Conservation (phyloP, 1,139 yeast genomes). For the Geotrichum carabidarum region DNA sequence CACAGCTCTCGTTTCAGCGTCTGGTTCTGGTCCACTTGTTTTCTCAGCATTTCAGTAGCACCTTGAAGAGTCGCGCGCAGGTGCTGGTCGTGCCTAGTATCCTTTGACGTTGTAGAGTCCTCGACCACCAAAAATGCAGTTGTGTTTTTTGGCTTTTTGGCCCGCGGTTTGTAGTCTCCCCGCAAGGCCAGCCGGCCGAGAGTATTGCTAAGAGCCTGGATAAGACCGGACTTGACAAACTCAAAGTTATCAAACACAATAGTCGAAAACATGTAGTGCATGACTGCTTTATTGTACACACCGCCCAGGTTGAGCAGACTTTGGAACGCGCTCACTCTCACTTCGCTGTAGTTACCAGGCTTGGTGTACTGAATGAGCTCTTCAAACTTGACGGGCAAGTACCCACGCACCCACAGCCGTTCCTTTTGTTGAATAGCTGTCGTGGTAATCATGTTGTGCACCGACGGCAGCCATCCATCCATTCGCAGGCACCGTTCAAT, state of each 20-base stretch:
- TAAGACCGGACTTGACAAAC: slow-evolving; percentile 48
- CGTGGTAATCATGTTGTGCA: slow-evolving; percentile 53
- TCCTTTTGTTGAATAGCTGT: slow-evolving; percentile 58
- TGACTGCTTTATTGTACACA: slow-evolving; percentile 54
- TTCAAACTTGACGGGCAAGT: slow-evolving; percentile 49
- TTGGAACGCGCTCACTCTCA: slow-evolving; percentile 64
- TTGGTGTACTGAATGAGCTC: slow-evolving; percentile 50
- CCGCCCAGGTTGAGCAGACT: slow-evolving; percentile 75
- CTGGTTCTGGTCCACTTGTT: slow-evolving; percentile 58
- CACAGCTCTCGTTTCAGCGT: slow-evolving; percentile 61
- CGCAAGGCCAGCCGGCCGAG: slow-evolving; percentile 66
- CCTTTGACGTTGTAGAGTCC: slow-evolving; percentile 37
- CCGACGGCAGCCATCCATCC: slow-evolving; percentile 85
- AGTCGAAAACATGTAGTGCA: slow-evolving; percentile 58
- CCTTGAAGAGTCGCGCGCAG: slow-evolving; percentile 53
- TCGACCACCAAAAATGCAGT: slow-evolving; percentile 23
- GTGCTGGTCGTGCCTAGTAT: slow-evolving; percentile 41
- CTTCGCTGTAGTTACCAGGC: slow-evolving; percentile 46
- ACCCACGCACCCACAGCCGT: slow-evolving; percentile 54
- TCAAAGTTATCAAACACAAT: slow-evolving; percentile 54
- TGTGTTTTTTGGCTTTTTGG: slow-evolving; percentile 9
- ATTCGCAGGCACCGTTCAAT: slow-evolving; percentile 69
- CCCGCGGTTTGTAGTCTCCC: slow-evolving; percentile 40
- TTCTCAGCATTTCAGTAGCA: slow-evolving; percentile 60
- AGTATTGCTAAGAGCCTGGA: slow-evolving; percentile 47